Conservation (phyloP, 331 rosid genomes). For the Quercus tomentella region DNA sequence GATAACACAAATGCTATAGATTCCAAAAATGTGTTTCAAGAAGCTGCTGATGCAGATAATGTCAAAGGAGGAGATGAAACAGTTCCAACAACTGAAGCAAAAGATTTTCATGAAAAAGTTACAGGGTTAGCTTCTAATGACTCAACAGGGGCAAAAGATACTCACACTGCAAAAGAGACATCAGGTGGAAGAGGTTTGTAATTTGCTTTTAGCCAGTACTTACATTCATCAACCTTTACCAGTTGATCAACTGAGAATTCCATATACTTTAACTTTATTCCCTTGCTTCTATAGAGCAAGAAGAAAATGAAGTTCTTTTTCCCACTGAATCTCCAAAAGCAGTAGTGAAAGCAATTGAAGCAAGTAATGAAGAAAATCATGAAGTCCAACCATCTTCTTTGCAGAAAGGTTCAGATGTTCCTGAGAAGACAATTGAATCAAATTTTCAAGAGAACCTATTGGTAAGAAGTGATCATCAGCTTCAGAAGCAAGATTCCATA, state of each 20-base stretch:
- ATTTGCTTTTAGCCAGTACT: neutral
- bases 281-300: neutral
- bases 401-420: conserved; percentile 10
- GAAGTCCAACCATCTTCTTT: conserved; percentile 14
- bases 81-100: conserved; percentile 13
- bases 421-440: conserved; percentile 6
- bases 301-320: conserved; percentile 10
- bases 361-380: conserved; percentile 5
- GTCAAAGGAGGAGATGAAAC: conserved; percentile 28
- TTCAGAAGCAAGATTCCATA: conserved; percentile 29
- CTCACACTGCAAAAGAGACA: neutral
- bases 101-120: conserved; percentile 20
- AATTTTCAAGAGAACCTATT: neutral
- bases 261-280: neutral
- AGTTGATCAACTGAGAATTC: neutral
- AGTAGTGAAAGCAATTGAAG: conserved; percentile 21
- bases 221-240: neutral
- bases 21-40: conserved; percentile 12
- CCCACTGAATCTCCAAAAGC: conserved; percentile 15
- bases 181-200: conserved; percentile 7
- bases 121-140: conserved; percentile 21
- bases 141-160: conserved; percentile 22
- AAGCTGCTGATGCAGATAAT: conserved; percentile 15
- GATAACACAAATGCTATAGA: conserved; percentile 28
- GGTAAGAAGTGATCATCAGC: conserved; percentile 8